Evolutionary conservation across 495 filamentous ascomycete species (phyloP).

Genomic region (Talaromyces proteolyticus): DNA sequence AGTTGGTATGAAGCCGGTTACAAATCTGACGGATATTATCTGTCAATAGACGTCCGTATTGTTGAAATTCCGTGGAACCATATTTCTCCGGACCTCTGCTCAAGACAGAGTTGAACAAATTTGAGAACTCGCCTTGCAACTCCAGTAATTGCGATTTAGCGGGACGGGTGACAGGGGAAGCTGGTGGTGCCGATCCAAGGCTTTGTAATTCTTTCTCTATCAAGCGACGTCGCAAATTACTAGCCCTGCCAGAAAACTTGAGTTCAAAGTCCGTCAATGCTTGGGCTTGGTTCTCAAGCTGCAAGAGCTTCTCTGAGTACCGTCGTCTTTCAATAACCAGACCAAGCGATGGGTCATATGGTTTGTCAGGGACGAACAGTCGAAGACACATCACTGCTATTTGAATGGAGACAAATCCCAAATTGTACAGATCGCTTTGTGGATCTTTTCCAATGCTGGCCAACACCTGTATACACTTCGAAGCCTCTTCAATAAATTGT

Average conservation of each 20-base stretch:
- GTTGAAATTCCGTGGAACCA: slow-evolving; percentile 20
- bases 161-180: slow-evolving; percentile 70
- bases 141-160: slow-evolving; percentile 55
- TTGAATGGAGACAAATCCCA: slow-evolving; percentile 29
- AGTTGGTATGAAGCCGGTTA: slow-evolving; percentile 56
- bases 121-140: slow-evolving; percentile 79
- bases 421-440: slow-evolving; percentile 13
- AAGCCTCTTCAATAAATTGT: slow-evolving; percentile 24
- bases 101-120: slow-evolving; percentile 62
- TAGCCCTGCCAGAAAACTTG: slow-evolving; percentile 59
- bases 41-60: slow-evolving; percentile 50
- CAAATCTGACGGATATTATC: slow-evolving; percentile 68
- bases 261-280: slow-evolving; percentile 60
- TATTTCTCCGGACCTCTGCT: slow-evolving; percentile 44
- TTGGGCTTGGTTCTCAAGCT: slow-evolving; percentile 50
- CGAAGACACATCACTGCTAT: slow-evolving; percentile 47
- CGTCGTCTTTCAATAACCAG: slow-evolving; percentile 65
- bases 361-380: slow-evolving; percentile 79
- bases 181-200: slow-evolving; percentile 56
- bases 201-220: slow-evolving; percentile 51
- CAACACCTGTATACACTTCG: slow-evolving; percentile 25
- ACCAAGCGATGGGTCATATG: slow-evolving; percentile 79
- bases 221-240: slow-evolving; percentile 54
- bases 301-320: slow-evolving; percentile 48
- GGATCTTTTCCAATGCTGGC: slow-evolving; percentile 4